Conservation (phyloP, 225 moss, liverwort and hornwort genomes). For the Polytrichum formosum region DNA sequence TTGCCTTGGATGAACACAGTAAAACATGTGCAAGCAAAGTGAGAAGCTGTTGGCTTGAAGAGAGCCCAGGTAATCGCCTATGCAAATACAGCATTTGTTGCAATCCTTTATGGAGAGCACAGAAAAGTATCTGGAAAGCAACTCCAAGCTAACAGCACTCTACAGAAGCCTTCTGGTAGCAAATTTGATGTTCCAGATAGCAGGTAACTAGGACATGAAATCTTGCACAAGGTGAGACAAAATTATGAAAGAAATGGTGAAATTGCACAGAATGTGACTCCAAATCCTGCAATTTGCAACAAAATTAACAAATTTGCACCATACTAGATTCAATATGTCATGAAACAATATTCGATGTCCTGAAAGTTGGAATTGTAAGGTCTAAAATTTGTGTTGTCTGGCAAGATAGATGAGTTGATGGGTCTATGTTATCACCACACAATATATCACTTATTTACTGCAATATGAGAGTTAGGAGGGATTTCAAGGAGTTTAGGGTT, state of each 20-base stretch:
- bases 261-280: not conserved
- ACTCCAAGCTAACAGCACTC: not conserved
- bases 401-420: too few relatives aligned
- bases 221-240: not conserved
- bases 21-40: not conserved
- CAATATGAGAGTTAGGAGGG: not conserved
- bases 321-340: too few relatives aligned
- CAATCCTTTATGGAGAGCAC: not conserved
- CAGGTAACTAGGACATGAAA: not conserved
- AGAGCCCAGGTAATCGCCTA: not conserved
- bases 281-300: not conserved
- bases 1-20: not conserved
- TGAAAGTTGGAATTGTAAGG: too few relatives aligned
- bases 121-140: not conserved
- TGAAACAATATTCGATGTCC: too few relatives aligned
- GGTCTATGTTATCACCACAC: not conserved
- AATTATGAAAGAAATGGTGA: not conserved
- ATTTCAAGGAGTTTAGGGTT: not conserved
- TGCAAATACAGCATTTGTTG: not conserved
- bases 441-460: not conserved
- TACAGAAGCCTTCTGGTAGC: not conserved
- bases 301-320: too few relatives aligned
- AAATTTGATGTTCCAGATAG: too few relatives aligned
- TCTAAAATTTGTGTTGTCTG: too few relatives aligned
- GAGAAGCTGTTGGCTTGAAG: conserved; percentile 2